These are phyloP conservation scores for Fistulifera pelliculosa DNA, from an alignment of 108 stramenopile species.

Conservation along the genomic window DNA sequence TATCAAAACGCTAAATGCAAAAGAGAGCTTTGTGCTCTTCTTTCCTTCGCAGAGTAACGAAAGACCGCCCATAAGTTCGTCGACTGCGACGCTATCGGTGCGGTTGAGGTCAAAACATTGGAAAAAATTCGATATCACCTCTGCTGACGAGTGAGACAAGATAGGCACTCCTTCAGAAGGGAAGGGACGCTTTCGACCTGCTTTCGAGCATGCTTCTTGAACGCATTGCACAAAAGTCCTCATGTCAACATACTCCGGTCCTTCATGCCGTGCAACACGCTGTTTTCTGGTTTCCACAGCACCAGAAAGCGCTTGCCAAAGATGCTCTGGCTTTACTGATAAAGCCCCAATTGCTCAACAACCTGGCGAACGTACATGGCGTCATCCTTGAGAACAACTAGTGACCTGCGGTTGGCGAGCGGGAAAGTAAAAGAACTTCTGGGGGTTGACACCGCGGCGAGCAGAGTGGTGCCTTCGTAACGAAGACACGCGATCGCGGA, in stretches of 20 bases:
- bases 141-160: slow-evolving; percentile 14
- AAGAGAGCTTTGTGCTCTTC: slow-evolving; percentile 79
- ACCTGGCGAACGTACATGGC: slow-evolving; percentile 73
- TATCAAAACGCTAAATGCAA: slow-evolving; percentile 80
- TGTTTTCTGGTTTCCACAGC: slow-evolving; percentile 18
- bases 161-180: slow-evolving; percentile 35
- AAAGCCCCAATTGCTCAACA: slow-evolving; percentile 67
- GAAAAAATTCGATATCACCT: slow-evolving; percentile 67
- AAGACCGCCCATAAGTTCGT: slow-evolving; percentile 84
- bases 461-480: slow-evolving; percentile 9
- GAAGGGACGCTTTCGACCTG: slow-evolving; percentile 27
- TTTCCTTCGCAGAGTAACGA: slow-evolving; percentile 78
- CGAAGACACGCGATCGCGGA: slow-evolving; percentile 7
- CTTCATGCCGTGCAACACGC: slow-evolving; percentile 8
- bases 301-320: slow-evolving; percentile 37
- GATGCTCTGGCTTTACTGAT: slow-evolving; percentile 44
- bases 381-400: slow-evolving; percentile 75
- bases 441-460: slow-evolving; percentile 14
- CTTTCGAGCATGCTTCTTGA: slow-evolving; percentile 38
- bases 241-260: slow-evolving; percentile 30
- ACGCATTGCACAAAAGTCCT: slow-evolving; percentile 57
- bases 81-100: slow-evolving; percentile 54
- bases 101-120: slow-evolving; percentile 73
- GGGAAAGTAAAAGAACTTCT: slow-evolving; percentile 81
- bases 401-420: slow-evolving; percentile 62